Percentiles rank a stretch among this genome's conserved stretches.
Evolutionary conservation across 73 alveolate species (phyloP).

Genomic region (Loxodes magnus): DNA sequence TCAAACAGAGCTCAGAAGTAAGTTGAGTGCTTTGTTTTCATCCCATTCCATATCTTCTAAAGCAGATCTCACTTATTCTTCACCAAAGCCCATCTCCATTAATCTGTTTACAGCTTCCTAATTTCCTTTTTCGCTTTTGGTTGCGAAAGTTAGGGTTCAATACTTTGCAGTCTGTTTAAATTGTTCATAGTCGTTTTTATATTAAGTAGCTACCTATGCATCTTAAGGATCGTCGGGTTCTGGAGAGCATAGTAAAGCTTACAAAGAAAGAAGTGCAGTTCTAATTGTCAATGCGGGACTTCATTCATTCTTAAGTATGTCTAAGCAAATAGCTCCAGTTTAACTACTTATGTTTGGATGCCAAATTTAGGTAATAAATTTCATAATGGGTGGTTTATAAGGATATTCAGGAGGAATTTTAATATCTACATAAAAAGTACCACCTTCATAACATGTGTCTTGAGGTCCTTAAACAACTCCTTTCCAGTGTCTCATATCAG

Average conservation of each 20-base stretch:
- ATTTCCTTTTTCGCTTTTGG: constrained; percentile 18
- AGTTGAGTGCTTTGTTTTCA: constrained; percentile 37
- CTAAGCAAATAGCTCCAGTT: constrained; percentile 95
- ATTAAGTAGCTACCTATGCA: constrained; percentile 89
- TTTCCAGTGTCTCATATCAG: constrained; percentile 56
- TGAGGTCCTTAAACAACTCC: constrained; percentile 59
- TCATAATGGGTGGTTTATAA: constrained; percentile 94
- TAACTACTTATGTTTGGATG: constrained; percentile 70
- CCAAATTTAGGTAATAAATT: constrained; percentile 80
- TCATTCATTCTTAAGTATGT: constrained; percentile 87
- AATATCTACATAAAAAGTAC: constrained; percentile 70
- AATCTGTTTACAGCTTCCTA: constrained; percentile 59
- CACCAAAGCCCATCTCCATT: constrained; percentile 80
- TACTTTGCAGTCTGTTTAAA: constrained; percentile 61
- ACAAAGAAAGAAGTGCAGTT: constrained; percentile 80
- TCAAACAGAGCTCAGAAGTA: constrained; percentile 24
- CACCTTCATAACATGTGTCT: constrained; percentile 82
- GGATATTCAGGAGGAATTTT: constrained; percentile 87
- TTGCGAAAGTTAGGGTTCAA: constrained; percentile 49
- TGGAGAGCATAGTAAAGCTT: constrained; percentile 82
- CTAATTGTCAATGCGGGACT: constrained; percentile 91
- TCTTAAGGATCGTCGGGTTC: constrained; percentile 93
- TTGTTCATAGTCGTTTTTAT: constrained; percentile 54
- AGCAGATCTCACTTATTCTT: constrained; percentile 36
- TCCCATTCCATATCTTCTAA: constrained; percentile 30